Evolutionary conservation across 805 yeast genomes (phyloP), one percentile per base, ranked within the genome.

Genomic region (Candida corydali): DNA sequence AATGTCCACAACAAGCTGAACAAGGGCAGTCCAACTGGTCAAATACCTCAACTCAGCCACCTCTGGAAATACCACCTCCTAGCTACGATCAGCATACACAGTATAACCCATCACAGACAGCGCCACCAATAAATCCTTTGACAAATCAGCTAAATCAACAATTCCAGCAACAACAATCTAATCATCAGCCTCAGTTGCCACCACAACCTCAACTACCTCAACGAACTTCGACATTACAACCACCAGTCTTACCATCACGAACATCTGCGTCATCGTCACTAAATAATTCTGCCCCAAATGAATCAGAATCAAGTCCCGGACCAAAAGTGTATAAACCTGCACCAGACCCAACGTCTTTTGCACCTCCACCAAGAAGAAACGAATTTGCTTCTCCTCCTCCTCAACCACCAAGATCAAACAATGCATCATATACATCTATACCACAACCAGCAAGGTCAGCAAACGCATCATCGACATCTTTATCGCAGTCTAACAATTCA

Each of bases 281-380:
- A n/a, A n/a, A 36, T 14, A 7, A 12, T 26, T 10, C 5, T 10
- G 26, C 41, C 26, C 40, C 36, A 34, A 29, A 17, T 39, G 38
- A 36, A 38, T 34, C 36, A 23, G 15, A 37, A 17, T 6, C 32
- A 18, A 29, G 15, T 1, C 33, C 15, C 19, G 32, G 11, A 25
- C 38, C 36, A 19, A 14, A 19, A 22, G 55, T 55, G 5, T 47
- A 42, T 22, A 42, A 41, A 18, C 61, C 60, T 8, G 47, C 57
- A 4, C 64, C 65, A 1, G 71, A 66, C 36, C 59, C 67, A 2
- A 45, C 55, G 5, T 42, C 54, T 25, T 63, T 69, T 45, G 61
- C 69, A 0, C 70, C 73, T 5, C 73, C 73, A 3, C 71, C 71
- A 2, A 33, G 25, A 33, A 33, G 36, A 33, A 33, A 18, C 19